Base-by-base conservation (phyloP, 176 grass and related monocot species). In the Secale cereale region DNA sequence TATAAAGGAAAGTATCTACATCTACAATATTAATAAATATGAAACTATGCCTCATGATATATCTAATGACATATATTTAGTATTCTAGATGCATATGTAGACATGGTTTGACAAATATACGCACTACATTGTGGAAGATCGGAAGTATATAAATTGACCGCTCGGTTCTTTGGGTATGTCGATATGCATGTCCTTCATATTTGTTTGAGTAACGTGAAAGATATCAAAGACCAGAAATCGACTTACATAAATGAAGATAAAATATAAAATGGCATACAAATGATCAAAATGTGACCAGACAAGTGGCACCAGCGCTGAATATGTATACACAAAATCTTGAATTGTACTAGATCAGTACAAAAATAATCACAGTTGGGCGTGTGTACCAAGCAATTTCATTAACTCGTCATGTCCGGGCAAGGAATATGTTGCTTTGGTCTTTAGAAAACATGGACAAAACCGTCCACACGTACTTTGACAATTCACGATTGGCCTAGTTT, bases 381-480 rank as follows among this genome's bases (percentile, higher is more conserved):
- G 86, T 82, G 32, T 7, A 52, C 39, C 1, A 33, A 72, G 31
- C 54, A n/a, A 63, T 88, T 70, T 39, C 29, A 62, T 15, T 73
- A 11, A 11, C 37, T 15, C 72, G 65, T 83, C 86, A 48, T 39
- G 2, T 54, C 64, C 54, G 8, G 14, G 8, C 22, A 78, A 83
- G 39, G 65, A 25, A 59, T 50, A 73, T 78, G 29, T 63, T 70
- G 16, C 59, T 52, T 16, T 52, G 30, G 79, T 74, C 66, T 88
- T 88, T 88, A 79, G 81, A 73, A 83, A 84, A 73, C 52, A 79
- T 16, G 59, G 23, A 73, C 16, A 59, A 57, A 52, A 19, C 66
- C 75, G 19, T 88, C 74, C 87, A 79, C 57, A 88, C 82, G 2
- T 65, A 65, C 86, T 84, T 88, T 88, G 39, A 52, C 16, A 6